Evolutionary conservation across 192 early-diverging fungal species (phyloP).

Genomic region (Pilaira anomala): DNA sequence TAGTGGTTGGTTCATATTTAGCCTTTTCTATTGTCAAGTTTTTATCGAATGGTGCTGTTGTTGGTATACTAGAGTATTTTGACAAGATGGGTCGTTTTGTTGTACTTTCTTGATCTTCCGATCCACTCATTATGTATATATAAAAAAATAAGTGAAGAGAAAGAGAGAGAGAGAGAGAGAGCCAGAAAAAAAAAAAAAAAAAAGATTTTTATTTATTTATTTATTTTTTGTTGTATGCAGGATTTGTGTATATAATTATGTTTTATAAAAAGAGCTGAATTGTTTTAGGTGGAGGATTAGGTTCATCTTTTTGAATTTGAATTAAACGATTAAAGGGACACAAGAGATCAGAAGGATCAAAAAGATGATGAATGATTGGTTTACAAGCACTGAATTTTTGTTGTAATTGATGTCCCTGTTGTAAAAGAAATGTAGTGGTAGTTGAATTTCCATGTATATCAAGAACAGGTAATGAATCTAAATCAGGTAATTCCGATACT

Average conservation of each 20-base stretch:
- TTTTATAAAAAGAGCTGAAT: background rate
- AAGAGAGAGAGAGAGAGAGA: too few relatives aligned
- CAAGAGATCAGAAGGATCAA: constrained; percentile 39
- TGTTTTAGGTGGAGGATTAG: background rate
- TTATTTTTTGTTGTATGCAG: too few relatives aligned
- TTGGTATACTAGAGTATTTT: constrained; percentile 29
- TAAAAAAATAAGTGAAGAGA: too few relatives aligned
- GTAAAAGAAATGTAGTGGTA: constrained; percentile 3
- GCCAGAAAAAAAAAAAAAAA: too few relatives aligned
- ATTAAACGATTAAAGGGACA: constrained; percentile 35
- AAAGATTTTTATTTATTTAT: too few relatives aligned
- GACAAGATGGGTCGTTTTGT: constrained; percentile 13
- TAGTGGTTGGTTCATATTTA: constrained; percentile 25
- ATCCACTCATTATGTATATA: too few relatives aligned
- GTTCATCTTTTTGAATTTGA: background rate
- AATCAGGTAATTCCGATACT: constrained; percentile 37
- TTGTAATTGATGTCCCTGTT: constrained; percentile 39
- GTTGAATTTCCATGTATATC: constrained; percentile 32
- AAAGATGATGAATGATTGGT: constrained; percentile 3
- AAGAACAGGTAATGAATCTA: constrained; percentile 42
- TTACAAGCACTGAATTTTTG: constrained; percentile 39
- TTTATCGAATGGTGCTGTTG: constrained; percentile 21
- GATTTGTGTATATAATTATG: too few relatives aligned
- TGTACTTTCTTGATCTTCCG: too few relatives aligned
- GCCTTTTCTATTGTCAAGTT: constrained; percentile 36